Evolutionary conservation across 2,329 filamentous ascomycete genomes (phyloP), one percentile per base, ranked within the genome.

Genomic region (Paraphoma chrysanthemicola): DNA sequence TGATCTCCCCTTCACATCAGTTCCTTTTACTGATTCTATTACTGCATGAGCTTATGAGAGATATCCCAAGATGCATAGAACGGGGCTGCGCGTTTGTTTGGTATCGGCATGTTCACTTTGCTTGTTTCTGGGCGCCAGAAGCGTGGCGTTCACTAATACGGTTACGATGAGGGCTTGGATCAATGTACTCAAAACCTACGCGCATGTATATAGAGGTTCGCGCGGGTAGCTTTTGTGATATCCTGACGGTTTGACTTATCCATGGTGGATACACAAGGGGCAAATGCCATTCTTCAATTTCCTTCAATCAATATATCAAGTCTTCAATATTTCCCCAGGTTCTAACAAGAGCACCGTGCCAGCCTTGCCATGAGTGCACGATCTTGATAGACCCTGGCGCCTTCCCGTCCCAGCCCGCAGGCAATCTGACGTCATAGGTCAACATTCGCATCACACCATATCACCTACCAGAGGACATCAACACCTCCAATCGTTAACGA

Each of bases 31-130:
- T 30, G 18, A 31, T 48, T 39, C 12, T 39, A 56, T 53, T 44
- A 54, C 44, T 65, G 57, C 62, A 69, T 62, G 63, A 69, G 63
- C 59, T 69, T 67, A 72, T 60, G 68, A 70, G 67, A 67, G 56
- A 69, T 70, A 68, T 68, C 62, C 67, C 54, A 51, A 59, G 56
- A 62, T 50, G 49, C 56, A 62, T 50, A 46, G 50, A 58, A 16
- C 44, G 54, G 51, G 46, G 43, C 12, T 52, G 44, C 28, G 44
- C 49, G 30, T 57, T 46, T 51, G 43, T 29, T 28, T 16, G 16
- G 18, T 57, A 45, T 54, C 7, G 10, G 33, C 9, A 36, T 36
- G 44, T 45, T 44, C 17, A 49, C 58, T 28, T 42, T 14, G 41
- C 44, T 38, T 48, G 4, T 38, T 38, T 17, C 12, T 16, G 45